These are phyloP conservation scores for Saccharomyces jurei DNA, from an alignment of 805 yeast genomes.

Conservation along the genomic window DNA sequence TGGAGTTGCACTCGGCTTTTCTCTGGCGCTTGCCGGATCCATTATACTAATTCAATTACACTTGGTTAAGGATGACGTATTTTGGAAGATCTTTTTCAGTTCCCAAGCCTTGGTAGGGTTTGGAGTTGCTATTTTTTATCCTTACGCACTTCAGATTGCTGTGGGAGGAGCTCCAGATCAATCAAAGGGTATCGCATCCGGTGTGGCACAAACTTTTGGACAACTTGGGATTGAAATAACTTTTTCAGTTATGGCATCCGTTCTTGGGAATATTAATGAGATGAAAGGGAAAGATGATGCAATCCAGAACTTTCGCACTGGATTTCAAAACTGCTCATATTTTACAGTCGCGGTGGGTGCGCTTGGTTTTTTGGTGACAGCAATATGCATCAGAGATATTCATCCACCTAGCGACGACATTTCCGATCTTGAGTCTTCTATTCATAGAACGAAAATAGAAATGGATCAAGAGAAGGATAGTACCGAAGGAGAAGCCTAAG, in stretches of 20 bases:
- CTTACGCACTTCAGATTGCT: slow-evolving; percentile 29
- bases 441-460: background rate
- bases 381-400: background rate
- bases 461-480: background rate
- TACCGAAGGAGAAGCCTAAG: background rate
- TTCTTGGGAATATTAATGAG: slow-evolving; percentile 6
- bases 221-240: slow-evolving; percentile 28
- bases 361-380: slow-evolving; percentile 4
- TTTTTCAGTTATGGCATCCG: slow-evolving; percentile 10
- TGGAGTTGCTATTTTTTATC: slow-evolving; percentile 29
- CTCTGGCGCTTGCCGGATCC: slow-evolving; percentile 12
- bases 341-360: slow-evolving; percentile 7
- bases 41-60: slow-evolving; percentile 22
- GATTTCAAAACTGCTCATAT: slow-evolving; percentile 8
- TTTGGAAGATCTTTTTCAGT: slow-evolving; percentile 28
- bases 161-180: slow-evolving; percentile 31
- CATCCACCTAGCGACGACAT: background rate
- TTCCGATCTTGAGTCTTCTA: background rate
- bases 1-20: slow-evolving; percentile 9
- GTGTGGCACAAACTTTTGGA: slow-evolving; percentile 30
- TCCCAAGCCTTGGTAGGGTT: slow-evolving; percentile 20
- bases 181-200: slow-evolving; percentile 35
- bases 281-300: slow-evolving; percentile 1
- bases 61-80: slow-evolving; percentile 9
- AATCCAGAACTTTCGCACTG: background rate